phyloP scores from a whole-genome alignment of 495 filamentous ascomycete species.

The Podospora bellae-mahoneyi region DNA sequence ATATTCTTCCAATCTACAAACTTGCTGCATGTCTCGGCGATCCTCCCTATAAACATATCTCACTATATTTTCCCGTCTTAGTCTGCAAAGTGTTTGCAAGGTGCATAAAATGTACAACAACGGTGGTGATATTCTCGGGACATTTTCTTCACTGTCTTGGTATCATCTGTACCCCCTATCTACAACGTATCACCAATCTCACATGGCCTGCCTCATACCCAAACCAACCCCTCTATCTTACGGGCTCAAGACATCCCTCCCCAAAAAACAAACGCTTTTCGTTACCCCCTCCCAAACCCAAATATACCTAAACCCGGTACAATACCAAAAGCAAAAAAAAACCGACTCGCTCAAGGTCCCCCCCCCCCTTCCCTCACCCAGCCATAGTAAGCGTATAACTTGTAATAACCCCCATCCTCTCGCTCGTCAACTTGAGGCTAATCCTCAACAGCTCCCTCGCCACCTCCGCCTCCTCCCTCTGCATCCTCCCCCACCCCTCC shows the following conservation, averaged over 20 bases:
- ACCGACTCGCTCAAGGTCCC: not conserved
- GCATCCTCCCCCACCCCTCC: constrained; percentile 66
- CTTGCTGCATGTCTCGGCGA: too few species aligned
- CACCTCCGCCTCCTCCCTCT: constrained; percentile 66
- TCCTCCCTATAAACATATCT: too few species aligned
- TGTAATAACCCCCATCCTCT: constrained; percentile 88
- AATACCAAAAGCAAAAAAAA: not conserved
- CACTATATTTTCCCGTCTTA: too few species aligned
- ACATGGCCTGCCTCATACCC: not conserved
- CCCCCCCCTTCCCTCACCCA: constrained; percentile 23
- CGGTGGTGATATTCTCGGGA: not conserved
- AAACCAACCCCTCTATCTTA: not conserved
- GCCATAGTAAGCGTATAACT: constrained; percentile 43
- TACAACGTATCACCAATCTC: not conserved
- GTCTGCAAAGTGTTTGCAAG: too few species aligned
- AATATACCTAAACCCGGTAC: not conserved
- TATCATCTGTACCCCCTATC: not conserved
- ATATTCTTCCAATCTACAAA: too few species aligned
- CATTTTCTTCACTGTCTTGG: not conserved
- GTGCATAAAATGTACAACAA: too few species aligned
- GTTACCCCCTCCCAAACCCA: not conserved
- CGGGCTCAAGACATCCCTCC: not conserved
- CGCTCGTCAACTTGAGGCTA: constrained; percentile 79
- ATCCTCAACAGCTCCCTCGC: constrained; percentile 81
- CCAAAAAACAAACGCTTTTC: constrained; percentile 1